Base-by-base conservation (phyloP, 306 rosid genomes). In the Hylodesmum podocarpum region DNA sequence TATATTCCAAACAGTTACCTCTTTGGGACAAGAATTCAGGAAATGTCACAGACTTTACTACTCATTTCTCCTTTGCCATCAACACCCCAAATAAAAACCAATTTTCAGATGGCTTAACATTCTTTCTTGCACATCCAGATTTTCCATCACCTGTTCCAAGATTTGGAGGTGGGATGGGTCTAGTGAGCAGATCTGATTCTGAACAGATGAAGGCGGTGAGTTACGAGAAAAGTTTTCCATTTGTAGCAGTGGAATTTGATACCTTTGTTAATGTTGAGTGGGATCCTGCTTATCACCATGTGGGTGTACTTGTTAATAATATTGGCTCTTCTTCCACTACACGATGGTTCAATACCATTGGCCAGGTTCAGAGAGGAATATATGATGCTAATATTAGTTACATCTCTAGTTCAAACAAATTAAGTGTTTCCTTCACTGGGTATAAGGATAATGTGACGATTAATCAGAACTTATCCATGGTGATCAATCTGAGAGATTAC, bases 161-260 rank as follows among this genome's bases (percentile, higher is more conserved):
- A 75, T 78, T 79, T 34, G 80, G 83, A 0, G 2, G n/a, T 6
- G 83, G 83, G 5, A 61, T 83, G 1, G 84, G 86, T 54, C 86
- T 83, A 0, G 27, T 11, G 12, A 74, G 66, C 40, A 64, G 65
- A n/a, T n/a, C n/a, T n/a, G n/a, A n/a, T n/a, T n/a, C n/a, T 5
- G 2, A 0, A 1, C 79, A 19, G 8, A 4, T 39, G 53, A 0
- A 4, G 4, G 1, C 18, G 27, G 44, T 9, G 1, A 33, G 13
- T 24, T 47, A 67, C 64, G 3, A 78, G 12, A 40, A 59, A 0
- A 69, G 68, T 0, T 4, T 61, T 40, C 82, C 79, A 0, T 87
- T 87, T 78, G 85, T 87, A 6, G 94, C 86, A 0, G 80, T 85
- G 15, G 94, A 89, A 50, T 89, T 87, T 39, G 91, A 89, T 15